phyloP scores from a whole-genome alignment of 2,329 filamentous ascomycete genomes.

The Claviceps sp. region DNA sequence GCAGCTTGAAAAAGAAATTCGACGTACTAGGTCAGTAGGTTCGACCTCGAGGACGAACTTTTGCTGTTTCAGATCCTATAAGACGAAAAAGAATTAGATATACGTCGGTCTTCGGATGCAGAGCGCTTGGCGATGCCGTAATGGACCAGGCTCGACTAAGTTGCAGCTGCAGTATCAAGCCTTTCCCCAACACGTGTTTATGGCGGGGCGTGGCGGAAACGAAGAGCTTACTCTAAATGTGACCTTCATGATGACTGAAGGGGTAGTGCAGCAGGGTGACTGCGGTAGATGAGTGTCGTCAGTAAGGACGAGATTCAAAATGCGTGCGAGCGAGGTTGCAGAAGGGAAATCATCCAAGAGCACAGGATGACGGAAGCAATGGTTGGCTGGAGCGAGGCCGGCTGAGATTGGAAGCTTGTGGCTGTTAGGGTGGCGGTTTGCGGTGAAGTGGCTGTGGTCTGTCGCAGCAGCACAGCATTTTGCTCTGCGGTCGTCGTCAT shows the following conservation, averaged over 20 bases:
- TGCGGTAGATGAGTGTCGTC: slow-evolving; percentile 2
- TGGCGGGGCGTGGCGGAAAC: background rate
- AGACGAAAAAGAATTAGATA: background rate
- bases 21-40: slow-evolving; percentile 74
- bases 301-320: background rate
- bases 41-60: slow-evolving; percentile 96
- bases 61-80: slow-evolving; percentile 91
- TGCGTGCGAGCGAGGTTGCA: slow-evolving; percentile 1
- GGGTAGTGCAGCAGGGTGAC: slow-evolving; percentile 16
- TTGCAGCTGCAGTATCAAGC: background rate
- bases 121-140: background rate
- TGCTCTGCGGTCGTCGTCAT: background rate
- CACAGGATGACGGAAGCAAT: slow-evolving; percentile 8
- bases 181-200: background rate
- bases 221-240: slow-evolving; percentile 44
- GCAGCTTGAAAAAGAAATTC: slow-evolving; percentile 17
- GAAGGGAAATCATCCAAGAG: background rate
- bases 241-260: slow-evolving; percentile 48
- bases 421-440: background rate
- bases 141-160: background rate
- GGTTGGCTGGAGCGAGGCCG: slow-evolving; percentile 3
- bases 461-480: background rate
- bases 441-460: background rate
- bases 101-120: background rate
- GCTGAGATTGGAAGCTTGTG: slow-evolving; percentile 5